Base-by-base conservation (phyloP, 768 basidiomycete genomes). In the Suillus variegatus region DNA sequence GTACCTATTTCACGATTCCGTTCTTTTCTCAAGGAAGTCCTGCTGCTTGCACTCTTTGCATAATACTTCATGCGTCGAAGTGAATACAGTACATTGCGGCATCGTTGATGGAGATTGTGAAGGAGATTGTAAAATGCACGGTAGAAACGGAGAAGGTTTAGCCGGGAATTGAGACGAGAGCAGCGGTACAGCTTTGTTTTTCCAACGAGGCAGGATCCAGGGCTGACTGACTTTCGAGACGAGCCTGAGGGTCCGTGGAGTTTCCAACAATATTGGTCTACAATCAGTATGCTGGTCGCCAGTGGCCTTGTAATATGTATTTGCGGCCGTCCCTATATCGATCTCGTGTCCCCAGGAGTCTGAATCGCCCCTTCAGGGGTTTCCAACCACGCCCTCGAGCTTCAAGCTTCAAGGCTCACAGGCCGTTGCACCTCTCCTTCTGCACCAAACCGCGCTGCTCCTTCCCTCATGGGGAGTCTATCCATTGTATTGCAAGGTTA, bases 111-210 rank as follows among this genome's bases (percentile, higher is more conserved):
- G 3, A 54, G 16, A 18, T 25, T 44, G 8, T 10, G 9, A 55
- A 75, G 52, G 10, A 75, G 64, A 54, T 70, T 69, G 35, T 75
- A 68, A 67, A 70, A 68, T 66, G 68, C 66, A 16, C 66, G 72
- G 40, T 68, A 68, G 58, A 67, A 38, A 41, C 16, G 38, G 22
- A 25, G 57, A 41, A 58, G 57, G 25, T 41, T 18, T 40, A 18
- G 22, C 22, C 16, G 22, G 16, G 16, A 38, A 58, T 1, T 40
- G 22, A 28, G 57, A 58, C 6, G 57, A 58, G 5, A 41, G 38
- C 22, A 25, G 38, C 16, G 57, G 57, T 4, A 41, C 8, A 2
- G 32, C 10, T 36, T 55, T 40, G 6, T 41, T 58, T 10, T 58
- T 58, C 57, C 57, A 18, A 40, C 14, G 57, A 25, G 57, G 57